These are phyloP conservation scores for Macrolepiota fuliginosa DNA, from an alignment of 768 basidiomycete species.

Conservation along the genomic window DNA sequence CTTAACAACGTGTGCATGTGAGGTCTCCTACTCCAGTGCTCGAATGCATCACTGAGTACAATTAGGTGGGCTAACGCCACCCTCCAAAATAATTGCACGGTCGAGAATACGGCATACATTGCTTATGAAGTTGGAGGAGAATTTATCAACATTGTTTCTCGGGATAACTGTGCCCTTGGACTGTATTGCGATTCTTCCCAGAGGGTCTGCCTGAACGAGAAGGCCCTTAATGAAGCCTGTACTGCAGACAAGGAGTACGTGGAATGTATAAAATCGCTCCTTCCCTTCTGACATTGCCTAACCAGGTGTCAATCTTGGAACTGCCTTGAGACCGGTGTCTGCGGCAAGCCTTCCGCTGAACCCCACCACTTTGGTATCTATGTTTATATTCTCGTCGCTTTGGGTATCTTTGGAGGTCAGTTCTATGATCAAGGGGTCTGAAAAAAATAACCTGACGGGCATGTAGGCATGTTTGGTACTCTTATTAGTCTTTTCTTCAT, in stretches of 20 bases:
- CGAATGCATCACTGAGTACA: background rate
- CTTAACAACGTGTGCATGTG: conserved; percentile 83
- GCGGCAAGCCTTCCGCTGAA: conserved; percentile 56
- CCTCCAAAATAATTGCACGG: conserved; percentile 55
- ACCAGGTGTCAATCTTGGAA: conserved; percentile 74
- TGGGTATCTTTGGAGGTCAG: conserved; percentile 74
- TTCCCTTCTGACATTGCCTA: background rate
- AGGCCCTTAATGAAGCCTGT: conserved; percentile 58
- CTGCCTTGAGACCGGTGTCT: conserved; percentile 59
- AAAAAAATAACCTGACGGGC: background rate
- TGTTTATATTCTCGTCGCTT: conserved; percentile 70
- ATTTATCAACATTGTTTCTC: conserved; percentile 78
- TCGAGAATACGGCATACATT: conserved; percentile 80
- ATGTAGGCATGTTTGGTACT: conserved; percentile 70
- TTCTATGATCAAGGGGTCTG: background rate
- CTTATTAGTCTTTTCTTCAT: conserved; percentile 66
- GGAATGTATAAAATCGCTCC: background rate
- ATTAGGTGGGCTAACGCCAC: conserved; percentile 79
- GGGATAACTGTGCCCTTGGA: conserved; percentile 72
- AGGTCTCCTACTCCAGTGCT: conserved; percentile 22
- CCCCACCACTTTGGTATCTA: conserved; percentile 62
- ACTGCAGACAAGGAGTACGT: conserved; percentile 48
- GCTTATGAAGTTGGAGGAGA: conserved; percentile 59
- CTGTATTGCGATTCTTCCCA: conserved; percentile 71
- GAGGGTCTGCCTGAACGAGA: conserved; percentile 56